A percentile compares a stretch with the other conserved stretches of the same genome.
Conservation (phyloP, 306 rosid genomes). For the Malus sylvestris region DNA sequence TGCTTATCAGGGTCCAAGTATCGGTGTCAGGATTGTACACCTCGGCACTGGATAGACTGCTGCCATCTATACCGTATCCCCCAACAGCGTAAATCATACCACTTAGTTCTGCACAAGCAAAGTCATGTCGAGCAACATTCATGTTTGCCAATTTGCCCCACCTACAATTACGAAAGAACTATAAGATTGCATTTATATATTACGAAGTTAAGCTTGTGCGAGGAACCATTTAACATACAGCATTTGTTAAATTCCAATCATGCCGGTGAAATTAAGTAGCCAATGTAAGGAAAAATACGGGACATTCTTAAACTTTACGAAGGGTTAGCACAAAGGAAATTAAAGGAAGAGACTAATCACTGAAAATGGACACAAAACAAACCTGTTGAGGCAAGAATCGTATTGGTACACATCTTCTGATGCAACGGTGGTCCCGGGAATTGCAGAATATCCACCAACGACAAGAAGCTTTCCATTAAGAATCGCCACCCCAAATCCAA, state of each 20-base stretch:
- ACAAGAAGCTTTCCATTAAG: slow-evolving; percentile 84
- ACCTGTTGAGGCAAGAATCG: slow-evolving; percentile 79
- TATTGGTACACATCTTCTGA: slow-evolving; percentile 71
- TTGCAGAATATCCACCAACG: slow-evolving; percentile 62
- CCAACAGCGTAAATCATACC: slow-evolving; percentile 88
- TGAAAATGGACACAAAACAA: not conserved
- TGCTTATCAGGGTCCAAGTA: slow-evolving; percentile 68
- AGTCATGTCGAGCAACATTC: slow-evolving; percentile 75
- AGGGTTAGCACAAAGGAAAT: not conserved
- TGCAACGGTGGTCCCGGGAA: slow-evolving; percentile 38
- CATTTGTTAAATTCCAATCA: not conserved
- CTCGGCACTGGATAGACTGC: slow-evolving; percentile 76
- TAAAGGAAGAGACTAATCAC: not conserved
- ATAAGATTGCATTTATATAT: not conserved
- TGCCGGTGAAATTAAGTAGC: not conserved
- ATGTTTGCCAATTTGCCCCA: slow-evolving; percentile 62
- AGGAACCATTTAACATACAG: not conserved
- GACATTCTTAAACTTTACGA: not conserved
- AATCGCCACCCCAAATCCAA: slow-evolving; percentile 63
- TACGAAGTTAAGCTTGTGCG: not conserved
- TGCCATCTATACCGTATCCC: slow-evolving; percentile 60
- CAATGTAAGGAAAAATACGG: not conserved
- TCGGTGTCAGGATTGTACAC: slow-evolving; percentile 59
- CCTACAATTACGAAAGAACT: slow-evolving; percentile 35
- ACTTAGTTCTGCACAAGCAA: slow-evolving; percentile 77